Evolutionary conservation across 2,329 filamentous ascomycete species (phyloP), one percentile per base, ranked within the genome.

Genomic region (Lachnellula subtilissima): DNA sequence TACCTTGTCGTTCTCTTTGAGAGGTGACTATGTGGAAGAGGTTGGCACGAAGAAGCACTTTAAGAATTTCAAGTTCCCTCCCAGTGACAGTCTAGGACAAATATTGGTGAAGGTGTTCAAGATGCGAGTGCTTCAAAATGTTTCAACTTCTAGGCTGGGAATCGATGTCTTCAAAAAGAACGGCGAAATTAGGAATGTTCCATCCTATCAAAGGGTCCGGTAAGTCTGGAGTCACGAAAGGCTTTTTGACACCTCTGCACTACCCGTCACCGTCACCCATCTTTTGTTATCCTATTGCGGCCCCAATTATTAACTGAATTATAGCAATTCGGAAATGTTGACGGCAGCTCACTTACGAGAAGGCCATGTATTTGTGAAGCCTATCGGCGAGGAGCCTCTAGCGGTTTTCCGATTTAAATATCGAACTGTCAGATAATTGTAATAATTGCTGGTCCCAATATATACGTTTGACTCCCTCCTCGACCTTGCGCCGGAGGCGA

Each of bases 351-450:
- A 9, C 4, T 12, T 32, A 32, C 28, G 11, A 32, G 9, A 12
- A 32, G 9, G 39, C 39, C 5, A 42, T 11, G 15, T 42, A 5
- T 42, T 15, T 15, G 39, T 17, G 6, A 42, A 42, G 39, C 5
- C 15, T 15, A 42, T 15, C 39, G 12, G 17, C 15, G 28, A 23
- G 4, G 54, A 46, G 15, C 52, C 52, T 15, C 17, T 57, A 15
- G 55, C 47, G 3, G 55, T 50, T 12, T 57, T 47, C n/a, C 46
- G 40, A n/a, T 57, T 57, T 22, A 57, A 57, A 48, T 54, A 54
- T 25, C 54, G 55, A 25, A 42, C 39, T 19, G 15, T 15, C 15
- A 42, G 17, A 19, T 15, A 42, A 42, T 42, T 42, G 28, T 9
- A 32, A 32, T 9, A 32, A 32, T 9, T 32, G 9, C 28, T 32